Percentiles rank a stretch among this genome's conserved stretches.
These are phyloP conservation scores for Ustulina deusta DNA, from an alignment of 2,329 filamentous ascomycete genomes.

Conservation along the genomic window DNA sequence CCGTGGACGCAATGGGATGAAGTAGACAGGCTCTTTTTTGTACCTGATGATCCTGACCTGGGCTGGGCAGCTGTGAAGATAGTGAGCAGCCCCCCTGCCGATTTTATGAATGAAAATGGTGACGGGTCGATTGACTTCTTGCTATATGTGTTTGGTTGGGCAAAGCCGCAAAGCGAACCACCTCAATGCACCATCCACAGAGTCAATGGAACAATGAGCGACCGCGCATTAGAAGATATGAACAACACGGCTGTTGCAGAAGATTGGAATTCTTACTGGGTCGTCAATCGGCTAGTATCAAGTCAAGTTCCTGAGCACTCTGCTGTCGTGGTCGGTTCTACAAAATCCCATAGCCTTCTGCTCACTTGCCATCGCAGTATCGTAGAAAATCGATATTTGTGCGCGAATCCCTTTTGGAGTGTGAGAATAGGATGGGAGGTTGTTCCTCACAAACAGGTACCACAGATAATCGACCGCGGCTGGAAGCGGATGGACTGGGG, in stretches of 20 bases:
- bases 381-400: not conserved
- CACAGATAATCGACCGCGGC: not conserved
- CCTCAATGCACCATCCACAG: not conserved
- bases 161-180: not conserved
- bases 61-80: slow-evolving; percentile 7
- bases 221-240: not conserved
- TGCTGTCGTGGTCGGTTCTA: not conserved
- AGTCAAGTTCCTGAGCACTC: not conserved
- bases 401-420: not conserved
- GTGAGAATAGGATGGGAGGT: not conserved
- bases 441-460: not conserved
- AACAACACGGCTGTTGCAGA: not conserved
- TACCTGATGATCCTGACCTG: not conserved
- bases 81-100: not conserved
- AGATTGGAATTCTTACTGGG: slow-evolving; percentile 1
- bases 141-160: not conserved
- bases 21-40: slow-evolving; percentile 1
- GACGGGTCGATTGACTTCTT: not conserved
- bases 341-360: not conserved
- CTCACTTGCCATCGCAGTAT: not conserved
- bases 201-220: not conserved
- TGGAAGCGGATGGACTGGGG: not conserved
- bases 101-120: not conserved
- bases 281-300: not conserved
- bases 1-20: slow-evolving; percentile 5